Evolutionary conservation across 441 rosid species (phyloP).

Genomic region (Erysimum pusillum): DNA sequence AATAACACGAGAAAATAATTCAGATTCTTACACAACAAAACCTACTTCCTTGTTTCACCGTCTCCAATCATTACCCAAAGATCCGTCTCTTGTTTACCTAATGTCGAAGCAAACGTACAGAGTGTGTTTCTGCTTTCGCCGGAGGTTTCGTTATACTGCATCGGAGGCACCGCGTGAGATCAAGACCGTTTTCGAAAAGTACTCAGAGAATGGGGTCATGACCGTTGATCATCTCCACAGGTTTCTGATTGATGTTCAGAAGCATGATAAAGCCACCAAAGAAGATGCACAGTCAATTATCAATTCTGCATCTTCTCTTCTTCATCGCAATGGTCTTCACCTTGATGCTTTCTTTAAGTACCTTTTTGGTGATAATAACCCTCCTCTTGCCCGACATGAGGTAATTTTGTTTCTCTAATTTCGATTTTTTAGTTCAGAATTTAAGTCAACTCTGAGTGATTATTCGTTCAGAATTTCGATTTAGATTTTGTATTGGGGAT

Average conservation of each 20-base stretch:
- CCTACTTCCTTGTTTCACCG: constrained; percentile 34
- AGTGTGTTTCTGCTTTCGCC: constrained; percentile 84
- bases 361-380: constrained; percentile 68
- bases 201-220: constrained; percentile 79
- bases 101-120: constrained; percentile 92
- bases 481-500: constrained; percentile 4
- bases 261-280: constrained; percentile 61
- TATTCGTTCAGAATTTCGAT: too few relatives aligned
- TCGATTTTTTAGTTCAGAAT: neutral
- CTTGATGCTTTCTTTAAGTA: constrained; percentile 83
- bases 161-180: constrained; percentile 81
- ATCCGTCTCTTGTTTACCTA: neutral
- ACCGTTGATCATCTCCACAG: constrained; percentile 65
- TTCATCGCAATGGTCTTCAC: constrained; percentile 68
- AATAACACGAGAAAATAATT: neutral
- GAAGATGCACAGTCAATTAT: constrained; percentile 78
- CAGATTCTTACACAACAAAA: neutral
- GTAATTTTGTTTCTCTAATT: constrained; percentile 43
- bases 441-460: neutral
- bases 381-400: constrained; percentile 66
- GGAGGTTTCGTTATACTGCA: constrained; percentile 65
- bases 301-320: constrained; percentile 53
- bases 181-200: constrained; percentile 63
- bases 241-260: constrained; percentile 74
- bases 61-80: constrained; percentile 26